These are phyloP conservation scores for Paspalum notatum DNA, from an alignment of 176 grass and related monocot species.

Conservation along the genomic window DNA sequence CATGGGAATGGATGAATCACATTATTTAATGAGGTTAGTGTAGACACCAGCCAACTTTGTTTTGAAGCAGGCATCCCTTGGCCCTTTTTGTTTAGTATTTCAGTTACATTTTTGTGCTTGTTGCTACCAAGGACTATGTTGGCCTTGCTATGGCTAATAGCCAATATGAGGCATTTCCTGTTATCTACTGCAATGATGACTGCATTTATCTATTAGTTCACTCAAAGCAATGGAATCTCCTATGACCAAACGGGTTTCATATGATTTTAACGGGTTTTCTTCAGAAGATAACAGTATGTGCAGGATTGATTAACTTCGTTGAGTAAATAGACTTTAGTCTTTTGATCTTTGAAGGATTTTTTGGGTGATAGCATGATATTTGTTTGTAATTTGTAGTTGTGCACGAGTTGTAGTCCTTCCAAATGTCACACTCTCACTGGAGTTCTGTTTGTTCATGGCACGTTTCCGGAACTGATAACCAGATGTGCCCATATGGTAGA, in stretches of 20 bases:
- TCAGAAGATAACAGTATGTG: constrained; percentile 22
- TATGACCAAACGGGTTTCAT: constrained; percentile 4
- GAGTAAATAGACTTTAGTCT: constrained; percentile 16
- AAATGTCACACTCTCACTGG: not conserved
- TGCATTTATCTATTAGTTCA: constrained; percentile 27
- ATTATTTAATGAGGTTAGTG: not conserved
- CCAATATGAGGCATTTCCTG: not conserved
- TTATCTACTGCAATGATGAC: constrained; percentile 1
- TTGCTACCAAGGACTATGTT: not conserved
- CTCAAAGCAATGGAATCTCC: constrained; percentile 26
- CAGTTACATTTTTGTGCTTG: not conserved
- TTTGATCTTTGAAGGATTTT: constrained; percentile 28
- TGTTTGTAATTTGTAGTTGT: constrained; percentile 2
- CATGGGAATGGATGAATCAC: not conserved
- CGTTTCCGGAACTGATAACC: constrained; percentile 26
- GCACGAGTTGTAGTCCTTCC: constrained; percentile 19
- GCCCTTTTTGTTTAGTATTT: constrained; percentile 7
- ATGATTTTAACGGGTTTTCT: not conserved
- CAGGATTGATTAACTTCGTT: constrained; percentile 13
- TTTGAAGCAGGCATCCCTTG: not conserved
- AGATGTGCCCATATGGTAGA: constrained; percentile 27
- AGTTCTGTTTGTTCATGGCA: not conserved
- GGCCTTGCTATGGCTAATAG: constrained; percentile 19
- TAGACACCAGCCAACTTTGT: not conserved
- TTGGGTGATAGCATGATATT: constrained; percentile 31